phyloP scores from a whole-genome alignment of 148 eudicot species.

The Cornus kousa region DNA sequence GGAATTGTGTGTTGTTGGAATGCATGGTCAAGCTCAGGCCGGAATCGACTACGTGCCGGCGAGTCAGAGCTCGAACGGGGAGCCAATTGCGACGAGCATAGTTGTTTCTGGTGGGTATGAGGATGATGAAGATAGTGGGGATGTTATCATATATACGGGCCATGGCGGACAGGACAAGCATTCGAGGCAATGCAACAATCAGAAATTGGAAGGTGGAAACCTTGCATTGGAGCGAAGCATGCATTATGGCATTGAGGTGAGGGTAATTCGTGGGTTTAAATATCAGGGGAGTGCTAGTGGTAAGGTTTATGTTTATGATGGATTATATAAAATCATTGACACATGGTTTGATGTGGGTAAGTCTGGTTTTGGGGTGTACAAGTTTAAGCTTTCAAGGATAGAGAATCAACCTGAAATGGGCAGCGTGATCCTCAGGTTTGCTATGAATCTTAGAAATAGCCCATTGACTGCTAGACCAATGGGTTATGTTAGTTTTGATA shows the following conservation, averaged over 20 bases:
- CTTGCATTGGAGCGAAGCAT: slow-evolving; percentile 79
- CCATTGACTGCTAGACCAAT: slow-evolving; percentile 52
- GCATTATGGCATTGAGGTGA: slow-evolving; percentile 74
- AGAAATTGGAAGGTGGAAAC: slow-evolving; percentile 76
- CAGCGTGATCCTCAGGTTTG: slow-evolving; percentile 49
- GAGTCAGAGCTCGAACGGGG: slow-evolving; percentile 66
- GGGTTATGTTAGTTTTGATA: slow-evolving; percentile 58
- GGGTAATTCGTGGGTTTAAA: slow-evolving; percentile 74
- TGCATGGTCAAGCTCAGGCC: slow-evolving; percentile 77
- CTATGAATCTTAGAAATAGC: slow-evolving; percentile 39
- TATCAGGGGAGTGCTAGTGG: slow-evolving; percentile 58
- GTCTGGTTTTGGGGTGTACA: slow-evolving; percentile 75
- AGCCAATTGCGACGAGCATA: slow-evolving; percentile 83
- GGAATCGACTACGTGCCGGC: slow-evolving; percentile 77
- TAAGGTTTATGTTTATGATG: slow-evolving; percentile 87
- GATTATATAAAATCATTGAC: slow-evolving; percentile 60
- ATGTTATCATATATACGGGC: slow-evolving; percentile 69
- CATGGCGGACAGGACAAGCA: slow-evolving; percentile 82
- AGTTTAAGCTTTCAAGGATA: slow-evolving; percentile 57
- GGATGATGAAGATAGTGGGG: slow-evolving; percentile 79
- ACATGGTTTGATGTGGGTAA: slow-evolving; percentile 73
- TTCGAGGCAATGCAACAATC: slow-evolving; percentile 46
- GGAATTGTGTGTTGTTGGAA: slow-evolving; percentile 79
- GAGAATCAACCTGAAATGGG: slow-evolving; percentile 78
- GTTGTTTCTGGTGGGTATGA: slow-evolving; percentile 94